phyloP scores from a whole-genome alignment of 495 filamentous ascomycete genomes.

The Penicillium canescens region DNA sequence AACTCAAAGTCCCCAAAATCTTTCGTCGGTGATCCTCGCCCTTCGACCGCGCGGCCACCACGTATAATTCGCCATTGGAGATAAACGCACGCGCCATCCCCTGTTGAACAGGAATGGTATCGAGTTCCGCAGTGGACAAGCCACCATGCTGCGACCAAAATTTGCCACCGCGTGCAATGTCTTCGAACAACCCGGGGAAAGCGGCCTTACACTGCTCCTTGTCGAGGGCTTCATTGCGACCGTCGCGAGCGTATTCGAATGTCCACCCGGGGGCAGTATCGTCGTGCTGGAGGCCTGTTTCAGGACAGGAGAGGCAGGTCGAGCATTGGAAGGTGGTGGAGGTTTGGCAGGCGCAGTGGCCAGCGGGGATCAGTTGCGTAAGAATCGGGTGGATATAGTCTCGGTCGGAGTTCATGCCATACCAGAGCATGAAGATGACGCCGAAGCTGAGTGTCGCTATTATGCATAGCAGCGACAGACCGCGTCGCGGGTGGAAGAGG shows the following conservation, averaged over 20 bases:
- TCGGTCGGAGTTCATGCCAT: constrained; percentile 41
- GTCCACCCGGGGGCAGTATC: constrained; percentile 28
- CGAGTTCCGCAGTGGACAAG: constrained; percentile 32
- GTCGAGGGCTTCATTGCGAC: constrained; percentile 35
- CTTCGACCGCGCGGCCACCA: constrained; percentile 34
- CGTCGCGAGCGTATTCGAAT: constrained; percentile 37
- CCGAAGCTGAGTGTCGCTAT: constrained; percentile 17
- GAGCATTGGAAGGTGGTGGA: constrained; percentile 43
- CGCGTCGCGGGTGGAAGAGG: constrained; percentile 26
- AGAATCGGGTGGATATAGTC: constrained; percentile 38
- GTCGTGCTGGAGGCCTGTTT: constrained; percentile 11
- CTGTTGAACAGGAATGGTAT: constrained; percentile 23
- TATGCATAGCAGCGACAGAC: constrained; percentile 25
- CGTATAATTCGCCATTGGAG: constrained; percentile 35
- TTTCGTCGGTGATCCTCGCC: constrained; percentile 46
- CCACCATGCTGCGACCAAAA: constrained; percentile 32
- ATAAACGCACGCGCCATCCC: constrained; percentile 42
- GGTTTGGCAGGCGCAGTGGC: constrained; percentile 42
- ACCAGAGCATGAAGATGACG: constrained; percentile 34
- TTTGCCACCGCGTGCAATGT: constrained; percentile 36
- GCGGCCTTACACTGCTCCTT: constrained; percentile 39
- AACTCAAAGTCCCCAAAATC: constrained; percentile 42
- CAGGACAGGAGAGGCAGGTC: constrained; percentile 37
- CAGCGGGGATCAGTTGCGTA: constrained; percentile 41
- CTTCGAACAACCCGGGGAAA: constrained; percentile 50